phyloP scores from a whole-genome alignment of 495 filamentous ascomycete genomes.

The Aspergillus affinis region DNA sequence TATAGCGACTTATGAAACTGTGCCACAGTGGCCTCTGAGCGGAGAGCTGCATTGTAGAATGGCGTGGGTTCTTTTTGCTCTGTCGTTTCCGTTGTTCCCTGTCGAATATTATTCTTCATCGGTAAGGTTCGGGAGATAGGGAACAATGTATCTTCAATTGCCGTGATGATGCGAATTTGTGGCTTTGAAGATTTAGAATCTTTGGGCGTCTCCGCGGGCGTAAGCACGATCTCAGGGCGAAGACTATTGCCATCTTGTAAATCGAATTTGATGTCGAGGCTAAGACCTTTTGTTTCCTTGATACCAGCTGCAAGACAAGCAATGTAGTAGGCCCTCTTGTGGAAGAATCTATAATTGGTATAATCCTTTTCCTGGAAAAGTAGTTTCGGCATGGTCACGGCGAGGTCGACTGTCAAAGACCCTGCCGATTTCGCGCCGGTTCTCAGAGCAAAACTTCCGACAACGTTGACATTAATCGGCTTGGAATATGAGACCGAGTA shows the following conservation, averaged over 20 bases:
- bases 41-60: constrained; percentile 85
- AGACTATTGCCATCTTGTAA: constrained; percentile 75
- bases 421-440: constrained; percentile 64
- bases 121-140: constrained; percentile 65
- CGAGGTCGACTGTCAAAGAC: constrained; percentile 69
- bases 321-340: constrained; percentile 91
- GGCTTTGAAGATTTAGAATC: constrained; percentile 42
- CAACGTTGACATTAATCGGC: constrained; percentile 79
- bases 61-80: constrained; percentile 58
- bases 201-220: constrained; percentile 33
- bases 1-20: constrained; percentile 73
- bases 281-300: constrained; percentile 50
- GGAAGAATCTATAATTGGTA: constrained; percentile 87
- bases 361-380: constrained; percentile 95
- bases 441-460: constrained; percentile 81
- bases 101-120: constrained; percentile 67
- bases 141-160: constrained; percentile 65
- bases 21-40: constrained; percentile 70
- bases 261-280: constrained; percentile 60
- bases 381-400: constrained; percentile 75
- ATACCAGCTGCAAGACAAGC: constrained; percentile 73
- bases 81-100: constrained; percentile 33
- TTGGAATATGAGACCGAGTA: constrained; percentile 77
- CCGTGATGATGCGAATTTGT: constrained; percentile 75
- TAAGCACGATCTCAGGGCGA: constrained; percentile 67